Percentiles rank a stretch among this genome's conserved stretches.
Conservation (phyloP, 768 basidiomycete species). For the Lactarius quietus region DNA sequence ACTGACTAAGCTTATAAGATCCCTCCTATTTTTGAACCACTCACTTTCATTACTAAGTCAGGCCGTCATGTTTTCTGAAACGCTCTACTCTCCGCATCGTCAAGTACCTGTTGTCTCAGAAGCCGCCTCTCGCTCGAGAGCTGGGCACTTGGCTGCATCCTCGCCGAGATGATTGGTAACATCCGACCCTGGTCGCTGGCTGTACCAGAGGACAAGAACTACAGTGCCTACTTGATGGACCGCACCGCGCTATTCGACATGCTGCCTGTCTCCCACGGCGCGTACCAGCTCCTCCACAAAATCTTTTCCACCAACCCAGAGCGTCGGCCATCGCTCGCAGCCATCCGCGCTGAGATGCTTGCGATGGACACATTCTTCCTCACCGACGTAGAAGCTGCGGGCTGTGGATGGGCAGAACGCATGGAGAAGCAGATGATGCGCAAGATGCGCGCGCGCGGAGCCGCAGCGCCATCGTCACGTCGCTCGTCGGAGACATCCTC, state of each 20-base stretch:
- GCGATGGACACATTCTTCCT: slow-evolving; percentile 60
- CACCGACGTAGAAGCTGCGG: slow-evolving; percentile 40
- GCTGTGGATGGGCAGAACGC: slow-evolving; percentile 4
- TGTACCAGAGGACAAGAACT: background rate
- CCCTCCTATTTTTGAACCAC: too few species aligned
- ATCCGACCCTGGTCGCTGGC: slow-evolving; percentile 9
- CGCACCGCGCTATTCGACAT: background rate
- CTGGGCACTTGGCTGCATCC: slow-evolving; percentile 16
- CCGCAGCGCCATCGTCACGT: too few species aligned
- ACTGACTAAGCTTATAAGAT: too few species aligned
- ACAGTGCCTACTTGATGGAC: slow-evolving; percentile 1
- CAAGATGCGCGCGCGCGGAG: too few species aligned
- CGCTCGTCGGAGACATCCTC: too few species aligned
- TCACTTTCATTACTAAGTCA: too few species aligned
- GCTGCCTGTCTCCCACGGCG: slow-evolving; percentile 33
- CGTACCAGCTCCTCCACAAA: too few species aligned
- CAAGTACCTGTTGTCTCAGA: too few species aligned
- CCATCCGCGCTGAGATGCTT: slow-evolving; percentile 55
- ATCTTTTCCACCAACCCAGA: slow-evolving; percentile 67
- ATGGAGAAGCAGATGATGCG: background rate
- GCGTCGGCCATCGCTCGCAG: slow-evolving; percentile 56
- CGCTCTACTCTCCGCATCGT: too few species aligned
- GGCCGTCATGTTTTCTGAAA: too few species aligned
- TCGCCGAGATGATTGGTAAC: too few species aligned
- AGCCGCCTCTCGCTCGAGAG: too few species aligned